A percentile compares a stretch with the other conserved stretches of the same genome.
phyloP scores from a whole-genome alignment of 2,329 filamentous ascomycete species.

The Xylariomycetidae sp. region DNA sequence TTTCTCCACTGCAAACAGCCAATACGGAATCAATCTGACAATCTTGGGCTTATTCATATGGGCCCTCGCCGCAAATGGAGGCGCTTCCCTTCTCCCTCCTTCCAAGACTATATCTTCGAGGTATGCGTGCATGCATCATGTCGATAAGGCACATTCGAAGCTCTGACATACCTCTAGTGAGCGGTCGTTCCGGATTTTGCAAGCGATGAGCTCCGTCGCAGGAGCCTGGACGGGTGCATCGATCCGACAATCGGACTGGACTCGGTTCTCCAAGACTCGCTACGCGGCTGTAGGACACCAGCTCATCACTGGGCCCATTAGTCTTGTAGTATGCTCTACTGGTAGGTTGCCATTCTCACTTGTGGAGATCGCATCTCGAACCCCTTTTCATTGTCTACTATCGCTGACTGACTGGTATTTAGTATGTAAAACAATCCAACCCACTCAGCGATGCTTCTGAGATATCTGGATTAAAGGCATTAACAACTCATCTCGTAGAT shows the following conservation, averaged over 20 bases:
- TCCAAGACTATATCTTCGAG: conserved; percentile 5
- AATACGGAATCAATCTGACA: conserved; percentile 1
- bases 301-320: conserved; percentile 4
- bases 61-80: conserved; percentile 2
- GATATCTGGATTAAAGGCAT: too few relatives aligned
- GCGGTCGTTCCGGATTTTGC: conserved; percentile 5
- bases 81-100: conserved; percentile 1
- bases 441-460: too few relatives aligned
- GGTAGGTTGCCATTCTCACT: too few relatives aligned
- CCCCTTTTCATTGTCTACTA: too few relatives aligned
- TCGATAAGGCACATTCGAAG: background rate
- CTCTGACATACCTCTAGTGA: too few relatives aligned
- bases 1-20: too few relatives aligned
- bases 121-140: background rate
- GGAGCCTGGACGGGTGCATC: conserved; percentile 5
- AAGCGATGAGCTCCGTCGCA: conserved; percentile 6
- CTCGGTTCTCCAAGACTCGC: conserved; percentile 5
- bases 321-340: conserved; percentile 3
- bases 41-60: conserved; percentile 4
- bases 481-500: too few relatives aligned
- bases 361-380: too few relatives aligned
- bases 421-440: too few relatives aligned
- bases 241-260: conserved; percentile 8
- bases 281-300: conserved; percentile 2
- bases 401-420: too few relatives aligned